Conservation (phyloP, 2,329 filamentous ascomycete genomes). For the Nemania sp. region DNA sequence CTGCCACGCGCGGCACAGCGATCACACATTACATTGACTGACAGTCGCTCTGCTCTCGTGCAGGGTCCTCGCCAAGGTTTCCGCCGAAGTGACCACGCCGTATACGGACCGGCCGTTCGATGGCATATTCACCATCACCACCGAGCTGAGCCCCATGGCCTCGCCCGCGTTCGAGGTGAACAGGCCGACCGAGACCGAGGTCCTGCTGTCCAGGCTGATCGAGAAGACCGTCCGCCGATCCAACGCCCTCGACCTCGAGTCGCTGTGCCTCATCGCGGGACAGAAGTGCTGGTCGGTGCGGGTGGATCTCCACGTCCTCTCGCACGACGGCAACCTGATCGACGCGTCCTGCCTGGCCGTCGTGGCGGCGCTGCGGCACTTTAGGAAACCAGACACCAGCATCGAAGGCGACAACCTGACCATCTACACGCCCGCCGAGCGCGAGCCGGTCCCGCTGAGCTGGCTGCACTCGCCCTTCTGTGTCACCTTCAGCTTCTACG, state of each 20-base stretch:
- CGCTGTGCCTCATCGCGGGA: conserved; percentile 88
- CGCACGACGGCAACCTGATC: conserved; percentile 87
- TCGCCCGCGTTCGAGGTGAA: conserved; percentile 88
- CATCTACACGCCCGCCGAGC: conserved; percentile 80
- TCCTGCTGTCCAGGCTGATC: conserved; percentile 82
- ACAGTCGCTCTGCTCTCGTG: background rate
- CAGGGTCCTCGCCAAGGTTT: conserved; percentile 83
- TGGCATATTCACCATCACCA: conserved; percentile 89
- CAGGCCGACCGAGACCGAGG: conserved; percentile 80
- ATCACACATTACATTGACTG: conserved; percentile 24
- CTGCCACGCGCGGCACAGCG: background rate
- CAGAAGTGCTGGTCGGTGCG: conserved; percentile 90
- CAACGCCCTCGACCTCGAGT: conserved; percentile 91
- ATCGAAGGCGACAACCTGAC: conserved; percentile 84
- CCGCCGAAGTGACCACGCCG: conserved; percentile 84
- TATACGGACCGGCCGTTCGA: conserved; percentile 90
- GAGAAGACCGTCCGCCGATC: conserved; percentile 95
- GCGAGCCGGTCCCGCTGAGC: conserved; percentile 86
- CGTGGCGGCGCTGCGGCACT: conserved; percentile 87
- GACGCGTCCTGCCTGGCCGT: conserved; percentile 86
- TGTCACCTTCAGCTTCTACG: conserved; percentile 85
- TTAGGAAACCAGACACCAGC: conserved; percentile 84
- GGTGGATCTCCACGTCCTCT: conserved; percentile 88
- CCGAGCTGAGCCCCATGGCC: conserved; percentile 90
- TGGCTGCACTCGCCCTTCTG: conserved; percentile 93